Percentiles rank a stretch among this genome's conserved stretches.
Conservation (phyloP, 2,329 filamentous ascomycete genomes). For the Fusarium oligoseptatum region DNA sequence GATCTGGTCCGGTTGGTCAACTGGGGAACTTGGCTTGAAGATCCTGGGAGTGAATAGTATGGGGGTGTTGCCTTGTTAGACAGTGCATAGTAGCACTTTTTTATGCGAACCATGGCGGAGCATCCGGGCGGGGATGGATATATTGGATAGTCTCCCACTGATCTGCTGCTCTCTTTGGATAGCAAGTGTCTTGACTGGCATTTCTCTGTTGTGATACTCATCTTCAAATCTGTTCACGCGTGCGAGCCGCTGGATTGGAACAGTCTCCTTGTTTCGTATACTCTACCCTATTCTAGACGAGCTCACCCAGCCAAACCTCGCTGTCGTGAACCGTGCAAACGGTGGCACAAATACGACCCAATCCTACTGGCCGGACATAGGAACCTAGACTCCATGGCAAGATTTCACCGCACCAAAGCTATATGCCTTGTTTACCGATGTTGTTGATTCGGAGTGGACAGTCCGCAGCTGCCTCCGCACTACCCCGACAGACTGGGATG, state of each 20-base stretch:
- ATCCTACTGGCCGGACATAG: background rate
- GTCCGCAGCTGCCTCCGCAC: background rate
- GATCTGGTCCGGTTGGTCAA: no score
- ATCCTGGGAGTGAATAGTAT: background rate
- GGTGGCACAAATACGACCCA: background rate
- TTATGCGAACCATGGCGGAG: background rate
- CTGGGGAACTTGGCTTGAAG: background rate
- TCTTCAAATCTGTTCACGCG: no score
- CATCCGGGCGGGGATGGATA: background rate
- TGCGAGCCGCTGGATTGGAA: no score
- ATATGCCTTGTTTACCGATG: background rate
- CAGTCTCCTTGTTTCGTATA: background rate
- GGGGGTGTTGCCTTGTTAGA: background rate
- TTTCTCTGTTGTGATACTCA: background rate
- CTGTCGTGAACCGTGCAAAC: background rate
- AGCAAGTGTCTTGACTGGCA: background rate
- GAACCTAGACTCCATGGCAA: background rate
- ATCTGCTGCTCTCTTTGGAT: background rate
- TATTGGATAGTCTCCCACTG: background rate
- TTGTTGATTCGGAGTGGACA: background rate
- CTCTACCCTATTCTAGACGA: background rate
- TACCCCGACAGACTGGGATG: background rate
- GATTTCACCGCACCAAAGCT: background rate
- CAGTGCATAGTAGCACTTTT: background rate
- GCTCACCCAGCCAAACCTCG: background rate